Conservation (phyloP, 495 filamentous ascomycete genomes). For the Podospora fimiseda region DNA sequence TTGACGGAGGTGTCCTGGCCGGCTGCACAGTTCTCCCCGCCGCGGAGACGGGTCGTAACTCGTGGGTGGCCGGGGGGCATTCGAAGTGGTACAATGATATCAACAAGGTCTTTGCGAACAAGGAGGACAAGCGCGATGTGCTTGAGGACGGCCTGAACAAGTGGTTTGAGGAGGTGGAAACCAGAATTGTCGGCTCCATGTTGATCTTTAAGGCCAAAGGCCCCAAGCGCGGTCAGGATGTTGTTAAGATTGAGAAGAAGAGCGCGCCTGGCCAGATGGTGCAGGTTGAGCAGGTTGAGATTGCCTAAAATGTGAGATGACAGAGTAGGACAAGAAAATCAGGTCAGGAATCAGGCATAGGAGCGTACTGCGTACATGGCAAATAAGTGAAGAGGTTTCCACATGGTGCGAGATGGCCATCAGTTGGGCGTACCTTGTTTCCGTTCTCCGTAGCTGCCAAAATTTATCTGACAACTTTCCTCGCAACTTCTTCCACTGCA, state of each 20-base stretch:
- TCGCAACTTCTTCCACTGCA: too few species aligned
- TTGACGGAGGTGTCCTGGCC: slow-evolving; percentile 27
- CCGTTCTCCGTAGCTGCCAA: too few species aligned
- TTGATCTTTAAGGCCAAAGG: slow-evolving; percentile 7
- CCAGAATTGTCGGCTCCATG: slow-evolving; percentile 20
- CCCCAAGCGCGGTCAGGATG: slow-evolving; percentile 2
- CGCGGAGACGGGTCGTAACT: slow-evolving; percentile 9
- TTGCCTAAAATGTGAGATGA: too few species aligned
- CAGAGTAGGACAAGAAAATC: too few species aligned
- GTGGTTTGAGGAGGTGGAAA: slow-evolving; percentile 27
- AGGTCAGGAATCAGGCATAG: too few species aligned
- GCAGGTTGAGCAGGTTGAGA: too few species aligned
- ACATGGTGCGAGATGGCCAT: too few species aligned
- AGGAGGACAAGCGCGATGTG: slow-evolving; percentile 19
- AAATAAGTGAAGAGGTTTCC: too few species aligned
- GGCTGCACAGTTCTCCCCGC: slow-evolving; percentile 28
- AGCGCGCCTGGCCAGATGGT: too few species aligned
- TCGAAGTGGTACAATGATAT: slow-evolving; percentile 23
- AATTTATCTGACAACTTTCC: too few species aligned
- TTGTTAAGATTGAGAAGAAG: background rate
- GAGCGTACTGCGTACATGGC: too few species aligned
- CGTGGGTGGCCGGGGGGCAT: slow-evolving; percentile 24
- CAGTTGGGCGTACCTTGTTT: too few species aligned
- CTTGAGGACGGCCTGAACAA: slow-evolving; percentile 31
- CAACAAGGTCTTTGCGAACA: slow-evolving; percentile 23